phyloP scores from a whole-genome alignment of 225 moss, liverwort and hornwort species.

The Physcomitrellopsis africana region DNA sequence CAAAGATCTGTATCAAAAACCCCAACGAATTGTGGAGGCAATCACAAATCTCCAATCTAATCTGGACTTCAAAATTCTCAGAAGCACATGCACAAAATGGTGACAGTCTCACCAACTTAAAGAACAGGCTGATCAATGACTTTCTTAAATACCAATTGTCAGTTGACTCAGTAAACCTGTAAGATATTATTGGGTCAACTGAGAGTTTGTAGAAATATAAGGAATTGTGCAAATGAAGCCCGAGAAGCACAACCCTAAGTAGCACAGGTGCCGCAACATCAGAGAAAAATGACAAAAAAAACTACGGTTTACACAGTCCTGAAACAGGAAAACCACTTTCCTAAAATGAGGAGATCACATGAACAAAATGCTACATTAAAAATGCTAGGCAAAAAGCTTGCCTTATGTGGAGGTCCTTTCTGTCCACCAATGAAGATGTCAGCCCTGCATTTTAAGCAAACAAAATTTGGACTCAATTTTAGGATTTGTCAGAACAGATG shows the following conservation, averaged over 20 bases:
- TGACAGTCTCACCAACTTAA: slow-evolving; percentile 3
- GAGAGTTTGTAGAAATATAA: background rate
- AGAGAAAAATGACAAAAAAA: background rate
- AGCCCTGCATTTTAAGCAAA: slow-evolving; percentile 57
- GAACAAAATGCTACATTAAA: background rate
- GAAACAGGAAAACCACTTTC: background rate
- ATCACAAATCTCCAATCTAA: slow-evolving; percentile 11
- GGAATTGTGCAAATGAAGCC: slow-evolving; percentile 4
- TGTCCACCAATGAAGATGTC: slow-evolving; percentile 89
- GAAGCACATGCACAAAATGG: slow-evolving; percentile 6
- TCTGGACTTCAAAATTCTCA: background rate
- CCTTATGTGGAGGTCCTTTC: slow-evolving; percentile 93
- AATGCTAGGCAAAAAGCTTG: slow-evolving; percentile 25
- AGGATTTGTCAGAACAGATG: slow-evolving; percentile 1
- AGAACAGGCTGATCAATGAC: slow-evolving; percentile 3
- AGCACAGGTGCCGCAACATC: background rate
- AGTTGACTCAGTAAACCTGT: background rate
- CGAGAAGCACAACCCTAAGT: slow-evolving; percentile 7
- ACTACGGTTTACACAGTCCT: background rate
- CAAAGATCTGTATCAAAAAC: slow-evolving; percentile 69
- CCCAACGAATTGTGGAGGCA: slow-evolving; percentile 18
- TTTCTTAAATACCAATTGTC: background rate
- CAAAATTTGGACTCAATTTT: slow-evolving; percentile 8
- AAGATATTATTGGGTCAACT: background rate
- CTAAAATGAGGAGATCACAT: background rate